Base-by-base conservation (phyloP, 2,329 filamentous ascomycete genomes). In the Ascochyta clinopodiicola region DNA sequence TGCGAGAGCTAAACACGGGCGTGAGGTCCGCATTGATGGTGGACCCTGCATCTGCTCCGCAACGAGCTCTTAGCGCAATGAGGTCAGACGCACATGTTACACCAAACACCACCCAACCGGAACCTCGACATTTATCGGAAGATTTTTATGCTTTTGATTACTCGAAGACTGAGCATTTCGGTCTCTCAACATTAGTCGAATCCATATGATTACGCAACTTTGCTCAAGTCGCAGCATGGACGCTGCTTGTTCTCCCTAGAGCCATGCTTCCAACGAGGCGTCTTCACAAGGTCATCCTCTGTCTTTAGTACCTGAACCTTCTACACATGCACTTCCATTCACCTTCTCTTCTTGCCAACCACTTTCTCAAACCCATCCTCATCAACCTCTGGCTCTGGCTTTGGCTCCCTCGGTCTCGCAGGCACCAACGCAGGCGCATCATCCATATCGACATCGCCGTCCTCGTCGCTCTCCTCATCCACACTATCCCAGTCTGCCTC, bases 391-490 rank as follows among this genome's bases (percentile, higher is more conserved):
- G 75, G 75, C 59, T 63, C 71, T 2, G 64, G 59, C 65, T 71
- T 75, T 36, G 66, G 61, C 42, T 56, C 46, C 63, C 67, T 76
- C 19, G 70, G 62, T 61, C 66, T 73, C 34, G 70, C 64, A 35
- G 72, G 60, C 36, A 72, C 73, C 32, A 76, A 57, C 44, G 68
- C 59, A 27, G 74, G 74, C 51, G 70, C 73, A 60, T 77, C 73
- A 2, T 54, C 63, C 75, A 77, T 77, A 4, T 74, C 71, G 5
- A 70, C 67, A 48, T 75, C 70, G 17, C 61, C 67, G 22, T 71
- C 37, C 78, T 81, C 42, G 78, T 82, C 50, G 77, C 80, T 51
- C 78, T 88, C 86, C 34, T 80, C 80, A 61, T 84, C 82, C 71
- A 75, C 73, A 48, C 71, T 75, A 34, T 74, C 71, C 70, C 67